Evolutionary conservation across 2,329 filamentous ascomycete species (phyloP), one percentile per base, ranked within the genome.

Genomic region (Aspergillus sp.): DNA sequence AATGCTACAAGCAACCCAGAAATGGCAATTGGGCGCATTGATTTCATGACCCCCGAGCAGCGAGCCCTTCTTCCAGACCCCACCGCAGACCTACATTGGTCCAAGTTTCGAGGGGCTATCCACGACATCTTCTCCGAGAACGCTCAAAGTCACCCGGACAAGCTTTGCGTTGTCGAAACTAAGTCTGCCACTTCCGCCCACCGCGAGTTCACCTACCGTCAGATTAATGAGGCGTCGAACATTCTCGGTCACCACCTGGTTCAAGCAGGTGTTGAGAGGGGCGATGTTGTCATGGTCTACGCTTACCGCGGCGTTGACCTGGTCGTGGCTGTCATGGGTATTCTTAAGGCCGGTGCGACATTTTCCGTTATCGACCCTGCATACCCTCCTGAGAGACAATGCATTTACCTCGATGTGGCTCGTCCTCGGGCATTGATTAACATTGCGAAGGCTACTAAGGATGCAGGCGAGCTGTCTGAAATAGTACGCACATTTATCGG

Each of bases 231-330:
- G 77, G 88, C 89, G 0, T 89, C 90, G 31, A 96, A 96, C 71
- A 81, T 86, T 17, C 74, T 97, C 6, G 90, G 91, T 21, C 87
- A 96, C 75, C 85, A 96, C 70, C 82, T 97, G 19, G 84, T 89
- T 54, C 81, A 88, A 51, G 82, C 86, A 67, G 92, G 93, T 57
- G 81, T 91, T 62, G 81, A 86, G 58, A 81, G 86, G 64, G 92
- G 91, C 8, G 92, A 98, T 70, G 92, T 96, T 2, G 91, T 96
- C 67, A 96, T 96, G 90, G 90, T 95, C 62, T 97, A 87, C 70
- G 91, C 91, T 56, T 85, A 96, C 75, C 86, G 93, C 57, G 86
- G 86, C 56, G 92, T 96, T 35, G 90, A 90, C 66, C 76, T 90
- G 41, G 88, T 90, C 0, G 85, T 90, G 7, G 86, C 89, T 37